phyloP scores from a whole-genome alignment of 2,329 filamentous ascomycete genomes.

The Clonostachys rhizophaga region DNA sequence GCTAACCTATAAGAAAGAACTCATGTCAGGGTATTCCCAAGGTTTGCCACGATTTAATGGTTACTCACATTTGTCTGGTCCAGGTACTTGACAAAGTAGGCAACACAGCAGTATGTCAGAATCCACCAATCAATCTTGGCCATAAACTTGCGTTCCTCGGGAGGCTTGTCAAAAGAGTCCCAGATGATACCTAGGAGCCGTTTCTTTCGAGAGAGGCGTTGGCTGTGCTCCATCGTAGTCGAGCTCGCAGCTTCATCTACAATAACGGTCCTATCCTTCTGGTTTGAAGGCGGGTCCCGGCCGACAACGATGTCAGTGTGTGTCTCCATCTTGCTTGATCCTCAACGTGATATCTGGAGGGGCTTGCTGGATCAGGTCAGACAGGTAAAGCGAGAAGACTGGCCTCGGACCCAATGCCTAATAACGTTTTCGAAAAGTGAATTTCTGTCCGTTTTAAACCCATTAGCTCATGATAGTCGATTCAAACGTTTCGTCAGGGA shows the following conservation, averaged over 20 bases:
- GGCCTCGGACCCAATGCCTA: no score
- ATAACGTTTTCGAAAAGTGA: no score
- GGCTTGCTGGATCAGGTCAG: not conserved
- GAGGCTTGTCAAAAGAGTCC: conserved; percentile 24
- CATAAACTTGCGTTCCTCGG: conserved; percentile 21
- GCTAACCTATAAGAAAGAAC: conserved; percentile 5
- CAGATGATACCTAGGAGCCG: conserved; percentile 16
- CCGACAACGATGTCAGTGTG: not conserved
- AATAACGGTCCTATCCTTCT: not conserved
- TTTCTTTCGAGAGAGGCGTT: conserved; percentile 4
- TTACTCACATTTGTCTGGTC: conserved; percentile 19
- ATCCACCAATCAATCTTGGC: conserved; percentile 26
- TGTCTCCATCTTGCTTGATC: not conserved
- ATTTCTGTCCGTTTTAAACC: no score
- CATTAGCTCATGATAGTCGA: no score
- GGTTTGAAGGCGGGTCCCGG: conserved; percentile 1
- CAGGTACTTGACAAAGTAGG: conserved; percentile 28
- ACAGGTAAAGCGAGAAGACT: no score
- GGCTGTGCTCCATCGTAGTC: not conserved
- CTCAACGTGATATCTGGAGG: not conserved
- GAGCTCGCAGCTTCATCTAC: not conserved
- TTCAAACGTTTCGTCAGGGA: no score
- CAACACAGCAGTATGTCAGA: conserved; percentile 23
- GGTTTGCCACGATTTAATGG: no score
- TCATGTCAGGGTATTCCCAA: not conserved